Conservation (phyloP, 208 protist species). For the Leishmania major region DNA sequence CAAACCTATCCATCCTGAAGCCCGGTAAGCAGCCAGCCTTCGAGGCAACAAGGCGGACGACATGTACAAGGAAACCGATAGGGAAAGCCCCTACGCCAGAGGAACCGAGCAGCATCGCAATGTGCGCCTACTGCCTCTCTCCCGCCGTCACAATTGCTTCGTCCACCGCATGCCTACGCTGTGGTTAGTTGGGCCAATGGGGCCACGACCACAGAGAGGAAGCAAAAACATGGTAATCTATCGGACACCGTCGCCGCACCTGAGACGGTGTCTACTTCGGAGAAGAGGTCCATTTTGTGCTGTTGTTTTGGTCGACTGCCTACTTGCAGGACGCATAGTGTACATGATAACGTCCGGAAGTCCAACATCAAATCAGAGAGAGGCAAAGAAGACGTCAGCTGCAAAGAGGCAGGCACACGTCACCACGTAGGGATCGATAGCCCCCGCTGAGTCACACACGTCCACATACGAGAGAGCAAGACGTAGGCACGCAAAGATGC, state of each 20-base stretch:
- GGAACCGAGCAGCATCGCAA: too few relatives aligned
- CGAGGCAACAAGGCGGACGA: too few relatives aligned
- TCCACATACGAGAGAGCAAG: neutral
- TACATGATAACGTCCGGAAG: neutral
- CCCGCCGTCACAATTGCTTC: neutral
- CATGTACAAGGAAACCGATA: too few relatives aligned
- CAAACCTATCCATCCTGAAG: neutral
- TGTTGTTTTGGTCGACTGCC: neutral
- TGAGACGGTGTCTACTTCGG: neutral
- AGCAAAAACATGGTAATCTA: neutral
- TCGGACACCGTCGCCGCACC: too few relatives aligned
- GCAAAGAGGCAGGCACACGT: neutral
- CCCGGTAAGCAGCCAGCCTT: too few relatives aligned
- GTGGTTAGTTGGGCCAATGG: neutral
- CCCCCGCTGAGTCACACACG: neutral
- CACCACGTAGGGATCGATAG: neutral
- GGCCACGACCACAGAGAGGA: too few relatives aligned
- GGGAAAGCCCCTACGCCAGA: neutral
- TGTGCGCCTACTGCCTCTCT: neutral
- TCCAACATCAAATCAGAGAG: neutral
- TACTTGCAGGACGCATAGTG: neutral
- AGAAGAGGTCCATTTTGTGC: too few relatives aligned
- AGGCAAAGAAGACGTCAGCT: neutral
- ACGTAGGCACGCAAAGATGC: neutral
- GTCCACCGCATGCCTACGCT: neutral